Evolutionary conservation across 805 yeast species (phyloP).

Genomic region (Kuraishia cidri): DNA sequence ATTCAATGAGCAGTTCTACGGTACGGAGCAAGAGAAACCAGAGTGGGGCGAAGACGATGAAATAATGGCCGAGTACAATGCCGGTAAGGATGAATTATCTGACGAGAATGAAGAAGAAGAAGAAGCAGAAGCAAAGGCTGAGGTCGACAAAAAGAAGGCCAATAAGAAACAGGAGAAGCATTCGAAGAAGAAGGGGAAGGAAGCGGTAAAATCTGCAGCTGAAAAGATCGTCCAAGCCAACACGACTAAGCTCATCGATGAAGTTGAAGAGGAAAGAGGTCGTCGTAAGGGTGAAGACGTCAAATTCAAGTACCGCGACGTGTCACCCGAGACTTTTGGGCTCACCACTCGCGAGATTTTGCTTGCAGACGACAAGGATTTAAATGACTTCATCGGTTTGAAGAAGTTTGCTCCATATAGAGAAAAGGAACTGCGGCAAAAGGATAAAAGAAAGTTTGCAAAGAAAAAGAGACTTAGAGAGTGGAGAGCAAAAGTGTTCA

Average conservation of each 20-base stretch:
- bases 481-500: constrained; percentile 84
- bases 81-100: constrained; percentile 21
- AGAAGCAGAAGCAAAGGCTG: constrained; percentile 24
- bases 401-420: constrained; percentile 94
- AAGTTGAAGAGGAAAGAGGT: constrained; percentile 54
- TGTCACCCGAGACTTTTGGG: constrained; percentile 91
- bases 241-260: constrained; percentile 54
- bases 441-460: constrained; percentile 77
- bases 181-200: constrained; percentile 49
- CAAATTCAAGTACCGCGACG: constrained; percentile 82
- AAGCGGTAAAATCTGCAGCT: constrained; percentile 55
- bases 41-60: constrained; percentile 57
- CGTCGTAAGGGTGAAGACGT: constrained; percentile 33
- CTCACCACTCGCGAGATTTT: constrained; percentile 79
- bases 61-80: constrained; percentile 28
- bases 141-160: constrained; percentile 14
- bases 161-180: constrained; percentile 27
- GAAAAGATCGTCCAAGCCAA: constrained; percentile 73
- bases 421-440: constrained; percentile 56
- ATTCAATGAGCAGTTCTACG: constrained; percentile 78
- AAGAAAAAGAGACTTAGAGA: constrained; percentile 77
- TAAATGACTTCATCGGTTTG: constrained; percentile 79
- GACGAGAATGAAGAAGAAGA: constrained; percentile 31
- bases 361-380: constrained; percentile 77
- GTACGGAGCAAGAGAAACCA: constrained; percentile 46